Evolutionary conservation across 129 eudicot species (phyloP).

Genomic region (Heracleum sosnowskyi): DNA sequence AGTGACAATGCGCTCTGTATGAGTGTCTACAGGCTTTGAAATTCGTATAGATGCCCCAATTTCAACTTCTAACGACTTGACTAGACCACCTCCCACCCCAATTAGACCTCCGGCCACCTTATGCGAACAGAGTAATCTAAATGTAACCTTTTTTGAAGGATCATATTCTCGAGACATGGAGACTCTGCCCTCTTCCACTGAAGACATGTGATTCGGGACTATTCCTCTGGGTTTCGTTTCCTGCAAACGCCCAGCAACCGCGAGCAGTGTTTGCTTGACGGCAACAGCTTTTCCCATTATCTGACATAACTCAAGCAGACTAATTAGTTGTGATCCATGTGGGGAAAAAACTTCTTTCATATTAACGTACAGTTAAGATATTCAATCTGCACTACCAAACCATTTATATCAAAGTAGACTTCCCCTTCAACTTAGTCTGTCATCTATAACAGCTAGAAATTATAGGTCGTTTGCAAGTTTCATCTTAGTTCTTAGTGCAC

Average conservation of each 20-base stretch:
- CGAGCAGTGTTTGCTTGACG: conserved; percentile 26
- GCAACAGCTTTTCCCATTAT: conserved; percentile 19
- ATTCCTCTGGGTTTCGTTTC: conserved; percentile 4
- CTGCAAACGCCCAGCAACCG: conserved; percentile 25
- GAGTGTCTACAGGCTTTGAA: conserved; percentile 14
- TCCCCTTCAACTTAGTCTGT: neutral
- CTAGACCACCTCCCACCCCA: conserved; percentile 21
- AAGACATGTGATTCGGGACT: neutral
- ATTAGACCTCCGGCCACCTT: conserved; percentile 17
- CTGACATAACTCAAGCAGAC: conserved; percentile 11
- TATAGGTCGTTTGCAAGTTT: neutral
- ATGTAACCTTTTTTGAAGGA: neutral
- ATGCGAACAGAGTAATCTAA: conserved; percentile 1
- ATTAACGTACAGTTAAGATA: neutral
- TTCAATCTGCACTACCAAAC: neutral
- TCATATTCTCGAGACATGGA: neutral
- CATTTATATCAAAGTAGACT: neutral
- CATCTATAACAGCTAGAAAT: too few relatives aligned
- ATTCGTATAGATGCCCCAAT: conserved; percentile 29
- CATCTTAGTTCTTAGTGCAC: neutral
- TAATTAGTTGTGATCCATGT: neutral
- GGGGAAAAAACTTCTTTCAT: neutral
- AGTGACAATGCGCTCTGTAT: conserved; percentile 28
- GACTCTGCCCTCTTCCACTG: neutral
- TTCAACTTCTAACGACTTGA: conserved; percentile 28